Conservation (phyloP, 2,329 filamentous ascomycete genomes). For the Sarocladium oryzae region DNA sequence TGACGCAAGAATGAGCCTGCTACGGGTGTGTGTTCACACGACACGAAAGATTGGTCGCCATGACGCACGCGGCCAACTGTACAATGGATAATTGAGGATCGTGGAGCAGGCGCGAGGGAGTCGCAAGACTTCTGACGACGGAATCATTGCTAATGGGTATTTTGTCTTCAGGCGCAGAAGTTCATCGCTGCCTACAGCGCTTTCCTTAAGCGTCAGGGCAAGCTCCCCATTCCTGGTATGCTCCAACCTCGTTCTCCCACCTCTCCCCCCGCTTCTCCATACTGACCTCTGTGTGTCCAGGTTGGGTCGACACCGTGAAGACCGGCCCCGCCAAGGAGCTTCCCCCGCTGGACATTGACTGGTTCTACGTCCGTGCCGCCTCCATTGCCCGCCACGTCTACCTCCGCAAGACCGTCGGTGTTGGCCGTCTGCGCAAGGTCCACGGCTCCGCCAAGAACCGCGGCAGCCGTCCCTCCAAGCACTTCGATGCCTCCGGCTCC, state of each 20-base stretch:
- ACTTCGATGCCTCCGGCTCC: slow-evolving; percentile 90
- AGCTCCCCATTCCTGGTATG: slow-evolving; percentile 84
- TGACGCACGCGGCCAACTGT: background rate
- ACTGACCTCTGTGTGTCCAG: slow-evolving; percentile 36
- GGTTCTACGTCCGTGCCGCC: slow-evolving; percentile 88
- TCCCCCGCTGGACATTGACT: slow-evolving; percentile 96
- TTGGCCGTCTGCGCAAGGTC: slow-evolving; percentile 92
- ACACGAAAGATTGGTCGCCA: slow-evolving; percentile 14
- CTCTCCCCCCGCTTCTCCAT: background rate
- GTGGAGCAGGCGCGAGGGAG: slow-evolving; percentile 64
- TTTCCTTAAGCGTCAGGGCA: slow-evolving; percentile 92
- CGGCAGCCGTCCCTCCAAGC: slow-evolving; percentile 81
- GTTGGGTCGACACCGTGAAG: slow-evolving; percentile 99
- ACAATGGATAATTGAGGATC: slow-evolving; percentile 1
- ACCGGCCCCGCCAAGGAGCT: slow-evolving; percentile 95
- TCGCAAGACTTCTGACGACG: slow-evolving; percentile 69
- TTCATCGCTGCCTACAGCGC: slow-evolving; percentile 81
- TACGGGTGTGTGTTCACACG: slow-evolving; percentile 10
- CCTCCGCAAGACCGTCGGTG: slow-evolving; percentile 98
- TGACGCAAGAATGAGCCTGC: slow-evolving; percentile 7
- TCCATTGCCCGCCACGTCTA: slow-evolving; percentile 97
- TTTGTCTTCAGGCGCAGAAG: slow-evolving; percentile 66
- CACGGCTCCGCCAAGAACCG: slow-evolving; percentile 98
- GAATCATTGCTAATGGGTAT: slow-evolving; percentile 62
- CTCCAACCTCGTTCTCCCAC: slow-evolving; percentile 17